Evolutionary conservation across 495 filamentous ascomycete species (phyloP).

Genomic region (Sabuloglossum arenarium): DNA sequence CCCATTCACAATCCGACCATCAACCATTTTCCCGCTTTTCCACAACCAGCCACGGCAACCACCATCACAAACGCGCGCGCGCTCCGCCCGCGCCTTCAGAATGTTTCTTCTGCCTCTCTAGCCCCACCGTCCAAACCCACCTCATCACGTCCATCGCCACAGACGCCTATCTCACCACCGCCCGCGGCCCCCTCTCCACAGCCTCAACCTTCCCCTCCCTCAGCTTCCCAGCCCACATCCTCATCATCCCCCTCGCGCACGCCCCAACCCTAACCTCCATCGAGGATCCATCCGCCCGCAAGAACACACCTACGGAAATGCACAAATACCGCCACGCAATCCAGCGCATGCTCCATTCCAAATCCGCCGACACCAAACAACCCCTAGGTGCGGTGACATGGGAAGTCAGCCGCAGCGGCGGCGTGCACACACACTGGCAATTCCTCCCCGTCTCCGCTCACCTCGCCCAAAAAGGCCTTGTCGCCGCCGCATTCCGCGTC

Average conservation of each 20-base stretch:
- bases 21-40: constrained; percentile 43
- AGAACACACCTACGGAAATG: constrained; percentile 55
- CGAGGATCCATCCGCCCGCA: constrained; percentile 29
- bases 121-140: constrained; percentile 60
- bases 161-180: constrained; percentile 70
- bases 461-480: constrained; percentile 41
- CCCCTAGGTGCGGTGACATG: constrained; percentile 66
- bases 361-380: constrained; percentile 21
- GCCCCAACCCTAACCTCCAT: constrained; percentile 43
- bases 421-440: constrained; percentile 88
- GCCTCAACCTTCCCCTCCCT: constrained; percentile 42
- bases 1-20: constrained; percentile 23
- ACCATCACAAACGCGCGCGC: constrained; percentile 28
- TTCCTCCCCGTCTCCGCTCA: constrained; percentile 57
- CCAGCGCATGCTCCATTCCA: constrained; percentile 41
- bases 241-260: constrained; percentile 78
- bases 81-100: constrained; percentile 49
- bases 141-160: constrained; percentile 74
- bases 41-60: constrained; percentile 14
- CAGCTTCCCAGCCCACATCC: constrained; percentile 63
- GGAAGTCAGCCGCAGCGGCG: constrained; percentile 58
- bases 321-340: constrained; percentile 47
- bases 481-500: constrained; percentile 67
- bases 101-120: constrained; percentile 91
- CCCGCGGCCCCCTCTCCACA: constrained; percentile 72